These are phyloP conservation scores for Coemansia sp. DNA, from an alignment of 192 early-diverging fungal genomes.

Conservation along the genomic window DNA sequence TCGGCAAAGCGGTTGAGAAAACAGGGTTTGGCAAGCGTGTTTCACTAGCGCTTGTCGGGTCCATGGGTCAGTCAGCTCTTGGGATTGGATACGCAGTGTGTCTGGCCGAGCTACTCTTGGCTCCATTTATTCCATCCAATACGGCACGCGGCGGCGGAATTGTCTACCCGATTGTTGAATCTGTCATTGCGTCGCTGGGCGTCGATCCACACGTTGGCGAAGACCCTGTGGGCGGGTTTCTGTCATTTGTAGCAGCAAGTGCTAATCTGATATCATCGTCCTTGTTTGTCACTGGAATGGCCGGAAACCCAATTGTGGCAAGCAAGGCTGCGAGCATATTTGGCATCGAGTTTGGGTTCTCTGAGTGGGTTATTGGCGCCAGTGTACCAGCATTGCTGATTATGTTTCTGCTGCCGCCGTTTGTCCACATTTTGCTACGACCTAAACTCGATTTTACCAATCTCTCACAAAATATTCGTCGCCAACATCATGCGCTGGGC, in stretches of 20 bases:
- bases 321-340: conserved; percentile 61
- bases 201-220: conserved; percentile 31
- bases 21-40: conserved; percentile 66
- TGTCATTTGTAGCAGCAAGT: conserved; percentile 64
- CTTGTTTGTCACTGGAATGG: conserved; percentile 73
- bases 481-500: conserved; percentile 25
- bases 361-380: conserved; percentile 61
- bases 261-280: conserved; percentile 74
- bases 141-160: conserved; percentile 79
- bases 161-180: conserved; percentile 70
- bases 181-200: conserved; percentile 59
- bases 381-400: conserved; percentile 54
- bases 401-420: conserved; percentile 36
- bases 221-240: conserved; percentile 56
- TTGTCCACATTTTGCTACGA: conserved; percentile 26
- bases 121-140: conserved; percentile 71
- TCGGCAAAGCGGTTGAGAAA: conserved; percentile 65
- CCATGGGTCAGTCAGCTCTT: conserved; percentile 55
- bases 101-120: conserved; percentile 59
- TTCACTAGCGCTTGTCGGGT: conserved; percentile 56
- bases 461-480: conserved; percentile 27
- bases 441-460: conserved; percentile 29
- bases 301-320: conserved; percentile 70
- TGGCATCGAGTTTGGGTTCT: conserved; percentile 65
- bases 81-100: conserved; percentile 62